Conservation (phyloP, 768 basidiomycete species). For the Suillus bovinus region DNA sequence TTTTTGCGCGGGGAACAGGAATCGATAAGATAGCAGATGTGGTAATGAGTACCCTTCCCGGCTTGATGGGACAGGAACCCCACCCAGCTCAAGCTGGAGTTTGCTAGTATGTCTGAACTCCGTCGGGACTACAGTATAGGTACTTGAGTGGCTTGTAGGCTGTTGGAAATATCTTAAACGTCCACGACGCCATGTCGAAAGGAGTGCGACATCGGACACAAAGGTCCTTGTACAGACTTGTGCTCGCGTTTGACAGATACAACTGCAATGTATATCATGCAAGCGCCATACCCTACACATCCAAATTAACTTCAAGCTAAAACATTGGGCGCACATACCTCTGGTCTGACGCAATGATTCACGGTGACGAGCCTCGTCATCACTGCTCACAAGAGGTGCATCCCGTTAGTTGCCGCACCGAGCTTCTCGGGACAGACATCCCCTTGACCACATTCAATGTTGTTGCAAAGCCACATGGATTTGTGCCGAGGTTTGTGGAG, state of each 20-base stretch:
- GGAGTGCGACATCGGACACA: background rate
- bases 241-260: background rate
- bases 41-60: no score
- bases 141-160: background rate
- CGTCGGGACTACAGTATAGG: background rate
- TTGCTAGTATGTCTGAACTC: background rate
- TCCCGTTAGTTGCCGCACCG: background rate
- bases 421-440: no score
- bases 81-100: no score
- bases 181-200: background rate
- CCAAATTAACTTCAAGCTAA: background rate
- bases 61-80: no score
- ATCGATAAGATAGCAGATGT: no score
- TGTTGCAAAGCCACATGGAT: no score
- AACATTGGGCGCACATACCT: background rate
- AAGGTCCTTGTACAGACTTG: background rate
- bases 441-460: no score
- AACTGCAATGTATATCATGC: background rate
- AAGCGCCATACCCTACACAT: background rate
- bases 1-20: no score
- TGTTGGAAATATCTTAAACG: background rate
- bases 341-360: background rate
- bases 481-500: no score
- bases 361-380: background rate
- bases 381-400: background rate